Conservation (phyloP, 192 early-diverging fungal genomes). For the Phycomyces blakesleeanus region DNA sequence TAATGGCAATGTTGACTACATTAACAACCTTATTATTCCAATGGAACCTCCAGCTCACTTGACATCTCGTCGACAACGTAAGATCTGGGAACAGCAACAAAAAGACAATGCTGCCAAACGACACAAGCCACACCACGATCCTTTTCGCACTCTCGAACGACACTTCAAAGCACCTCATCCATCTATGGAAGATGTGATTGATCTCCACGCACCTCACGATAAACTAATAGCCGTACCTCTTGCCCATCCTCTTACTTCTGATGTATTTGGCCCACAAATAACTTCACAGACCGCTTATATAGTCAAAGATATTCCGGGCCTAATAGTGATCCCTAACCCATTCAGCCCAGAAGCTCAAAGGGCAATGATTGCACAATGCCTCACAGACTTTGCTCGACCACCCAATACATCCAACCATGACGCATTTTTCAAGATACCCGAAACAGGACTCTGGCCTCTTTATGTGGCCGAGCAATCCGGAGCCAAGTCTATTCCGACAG, state of each 20-base stretch:
- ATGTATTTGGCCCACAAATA: background rate
- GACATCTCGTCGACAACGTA: background rate
- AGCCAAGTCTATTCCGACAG: background rate
- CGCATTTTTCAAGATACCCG: constrained; percentile 72
- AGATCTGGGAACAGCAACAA: constrained; percentile 13
- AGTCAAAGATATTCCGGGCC: constrained; percentile 40
- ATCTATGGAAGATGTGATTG: background rate
- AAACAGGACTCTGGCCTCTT: constrained; percentile 56
- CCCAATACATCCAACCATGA: constrained; percentile 89
- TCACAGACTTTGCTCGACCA: constrained; percentile 65
- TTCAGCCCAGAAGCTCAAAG: constrained; percentile 70
- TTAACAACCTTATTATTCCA: no score
- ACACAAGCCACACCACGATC: background rate
- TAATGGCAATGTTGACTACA: no score
- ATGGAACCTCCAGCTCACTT: constrained; percentile 4
- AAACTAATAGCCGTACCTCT: background rate
- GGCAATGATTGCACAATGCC: constrained; percentile 60
- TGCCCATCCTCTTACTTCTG: background rate
- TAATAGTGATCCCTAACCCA: constrained; percentile 76
- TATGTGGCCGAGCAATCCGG: constrained; percentile 38
- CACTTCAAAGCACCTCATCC: background rate
- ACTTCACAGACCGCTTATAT: background rate
- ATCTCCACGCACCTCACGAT: background rate
- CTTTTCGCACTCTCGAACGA: constrained; percentile 5
- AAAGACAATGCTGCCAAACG: constrained; percentile 9